Evolutionary conservation across 2,329 filamentous ascomycete genomes (phyloP), one percentile per base, ranked within the genome.

Genomic region (Xylaria multiplex): DNA sequence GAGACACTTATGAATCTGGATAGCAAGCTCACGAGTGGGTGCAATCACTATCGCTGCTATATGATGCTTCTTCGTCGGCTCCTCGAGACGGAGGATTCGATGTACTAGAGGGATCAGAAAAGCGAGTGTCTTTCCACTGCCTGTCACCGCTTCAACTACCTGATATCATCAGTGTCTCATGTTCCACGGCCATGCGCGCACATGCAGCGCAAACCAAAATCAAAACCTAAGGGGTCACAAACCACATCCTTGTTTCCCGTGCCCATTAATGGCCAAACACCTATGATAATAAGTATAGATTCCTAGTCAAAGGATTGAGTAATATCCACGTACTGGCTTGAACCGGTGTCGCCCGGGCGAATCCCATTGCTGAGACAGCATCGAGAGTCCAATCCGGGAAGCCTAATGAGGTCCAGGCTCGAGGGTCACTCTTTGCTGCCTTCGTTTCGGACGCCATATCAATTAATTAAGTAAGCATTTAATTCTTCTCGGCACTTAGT

Each of bases 11-110:
- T 97, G 88, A 60, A 98, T 98, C 78, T 99, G 96, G 1, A 88
- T 89, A 1, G 96, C 95, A 57, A 99, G 85, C 80, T 99, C 96
- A 79, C 96, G 89, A 1, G 93, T 99, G 0, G 96, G 96, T 16
- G 94, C 95, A 66, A 99, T 90, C 73, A 99, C 90, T 69, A 99
- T 96, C 70, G 92, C 93, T 66, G 91, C 92, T 66, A 99, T 87
- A 77, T 98, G 93, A 78, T 97, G 91, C 75, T 91, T 93, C 80
- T 96, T 97, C 40, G 93, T 89, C 2, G 93, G 91, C 67, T 95
- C 92, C 67, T 93, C 90, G 32, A 92, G 81, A 70, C 91, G 89
- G 66, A 98, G 82, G 52, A 98, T 83, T 72, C 92, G 91, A 79
- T 97, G 91, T 27, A 96, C 86, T 3, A 96, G 83, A 1, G 94